Base-by-base conservation (phyloP, 1,284 basidiomycete genomes). In the Afroboletus lepidellus region DNA sequence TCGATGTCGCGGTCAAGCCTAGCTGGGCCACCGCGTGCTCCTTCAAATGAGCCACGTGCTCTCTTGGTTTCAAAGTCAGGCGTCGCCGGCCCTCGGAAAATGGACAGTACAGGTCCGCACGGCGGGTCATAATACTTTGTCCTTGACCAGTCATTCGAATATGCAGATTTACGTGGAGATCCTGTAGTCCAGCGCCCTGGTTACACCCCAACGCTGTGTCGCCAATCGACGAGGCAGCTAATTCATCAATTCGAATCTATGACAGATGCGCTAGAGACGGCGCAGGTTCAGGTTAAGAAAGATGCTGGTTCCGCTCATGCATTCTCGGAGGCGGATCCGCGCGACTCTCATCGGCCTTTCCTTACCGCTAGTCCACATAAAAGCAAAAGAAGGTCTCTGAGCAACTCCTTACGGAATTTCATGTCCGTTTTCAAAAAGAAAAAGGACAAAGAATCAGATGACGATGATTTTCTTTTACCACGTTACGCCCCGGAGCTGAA, bases 371-470 rank as follows among this genome's bases (percentile, higher is more conserved):
- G n/a, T 3, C 50, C 59, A 21, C 48, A 55, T 41, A 77, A 76
- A 55, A 73, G 70, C 46, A 77, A 74, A 55, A 58, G 52, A 50
- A 55, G 68, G n/a, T 84, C 81, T 16, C 71, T 88, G 41, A 78
- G 84, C 32, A 80, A 80, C 61, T 88, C 85, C 21, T 74, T 89
- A 59, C 77, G 79, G 38, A 87, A 83, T 60, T 67, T 88, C 23
- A 69, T 89, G 37, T 79, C 83, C 3, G 78, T 81, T 3, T 77
- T 89, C 70, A 85, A 77, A 70, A 86, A 82, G 66, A 74, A 67
- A 67, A 77, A 67, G 47, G 64, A 63, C 34, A 72, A 64, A 34
- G 73, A 73, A 48, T 58, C 57, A 5, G 60, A 65, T 50, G 67
- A 64, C 36, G 59, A 65, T 39, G 59, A 65, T 29, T 45, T 42